Conservation (phyloP, 2,329 filamentous ascomycete species). For the Cordyceps javanica region DNA sequence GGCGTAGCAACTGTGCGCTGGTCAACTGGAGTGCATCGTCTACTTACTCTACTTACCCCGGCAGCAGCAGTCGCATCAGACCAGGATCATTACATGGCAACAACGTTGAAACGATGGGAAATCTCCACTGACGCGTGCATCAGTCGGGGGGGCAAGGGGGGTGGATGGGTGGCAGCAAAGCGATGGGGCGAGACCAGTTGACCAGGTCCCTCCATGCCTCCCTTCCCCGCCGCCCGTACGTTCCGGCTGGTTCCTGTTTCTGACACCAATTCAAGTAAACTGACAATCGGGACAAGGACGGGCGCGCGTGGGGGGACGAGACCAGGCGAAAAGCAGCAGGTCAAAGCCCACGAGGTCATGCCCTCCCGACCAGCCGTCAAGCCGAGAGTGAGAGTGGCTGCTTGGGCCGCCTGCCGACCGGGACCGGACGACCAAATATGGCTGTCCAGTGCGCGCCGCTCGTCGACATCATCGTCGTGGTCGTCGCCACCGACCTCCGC, state of each 20-base stretch:
- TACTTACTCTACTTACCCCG: no score
- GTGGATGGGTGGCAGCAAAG: no score
- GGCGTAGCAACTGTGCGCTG: not conserved
- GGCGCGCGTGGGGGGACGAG: not conserved
- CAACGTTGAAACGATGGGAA: not conserved
- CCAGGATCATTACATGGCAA: not conserved
- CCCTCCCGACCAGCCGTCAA: not conserved
- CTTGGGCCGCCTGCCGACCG: not conserved
- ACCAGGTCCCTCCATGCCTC: no score
- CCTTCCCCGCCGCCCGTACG: no score
- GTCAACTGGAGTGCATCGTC: not conserved
- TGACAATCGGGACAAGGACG: no score
- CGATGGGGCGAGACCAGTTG: no score
- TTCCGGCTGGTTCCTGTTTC: no score
- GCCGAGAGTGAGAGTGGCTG: constrained; percentile 4
- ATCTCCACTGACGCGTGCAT: not conserved
- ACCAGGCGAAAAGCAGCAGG: constrained; percentile 9
- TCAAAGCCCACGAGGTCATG: not conserved
- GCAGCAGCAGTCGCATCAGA: not conserved
- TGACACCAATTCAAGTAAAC: not conserved
- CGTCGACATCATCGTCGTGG: no score
- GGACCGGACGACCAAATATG: not conserved
- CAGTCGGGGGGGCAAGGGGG: not conserved
- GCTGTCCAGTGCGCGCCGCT: no score
- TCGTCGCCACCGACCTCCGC: no score